Evolutionary conservation across 176 grass and related monocot genomes (phyloP).

Genomic region (Rhynchospora pubera): DNA sequence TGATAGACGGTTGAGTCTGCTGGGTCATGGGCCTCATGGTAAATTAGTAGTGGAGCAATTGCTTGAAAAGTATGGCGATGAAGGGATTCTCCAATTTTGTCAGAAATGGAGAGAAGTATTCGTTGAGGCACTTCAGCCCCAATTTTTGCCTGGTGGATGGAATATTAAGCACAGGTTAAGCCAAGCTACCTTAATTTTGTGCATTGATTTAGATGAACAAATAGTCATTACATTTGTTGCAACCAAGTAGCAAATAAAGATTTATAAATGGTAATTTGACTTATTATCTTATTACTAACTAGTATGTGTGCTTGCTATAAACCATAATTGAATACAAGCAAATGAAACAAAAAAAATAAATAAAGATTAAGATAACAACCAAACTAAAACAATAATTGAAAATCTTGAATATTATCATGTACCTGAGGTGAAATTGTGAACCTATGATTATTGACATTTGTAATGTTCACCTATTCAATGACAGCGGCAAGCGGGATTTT

Average conservation of each 20-base stretch:
- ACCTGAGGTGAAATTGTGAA: neutral
- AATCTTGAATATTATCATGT: neutral
- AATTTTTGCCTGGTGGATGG: constrained; percentile 76
- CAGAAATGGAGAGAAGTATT: constrained; percentile 89
- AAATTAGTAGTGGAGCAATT: constrained; percentile 84
- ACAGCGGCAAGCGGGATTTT: constrained; percentile 72
- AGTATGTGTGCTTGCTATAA: neutral
- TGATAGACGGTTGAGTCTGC: constrained; percentile 58
- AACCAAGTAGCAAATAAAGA: neutral
- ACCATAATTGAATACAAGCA: neutral
- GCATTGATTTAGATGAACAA: neutral
- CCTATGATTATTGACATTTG: constrained; percentile 19
- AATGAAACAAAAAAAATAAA: neutral
- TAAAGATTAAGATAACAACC: neutral
- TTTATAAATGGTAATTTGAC: neutral
- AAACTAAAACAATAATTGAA: neutral
- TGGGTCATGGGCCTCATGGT: constrained; percentile 81
- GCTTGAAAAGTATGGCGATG: constrained; percentile 46
- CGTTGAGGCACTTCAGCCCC: constrained; percentile 69
- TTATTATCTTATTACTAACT: neutral
- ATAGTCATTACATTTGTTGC: neutral
- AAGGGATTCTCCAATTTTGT: constrained; percentile 59
- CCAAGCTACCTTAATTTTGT: neutral
- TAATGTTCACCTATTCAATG: constrained; percentile 14
- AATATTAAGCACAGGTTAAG: constrained; percentile 82